Evolutionary conservation across 2,329 filamentous ascomycete species (phyloP).

Genomic region (Gaeumannomyces sp.): DNA sequence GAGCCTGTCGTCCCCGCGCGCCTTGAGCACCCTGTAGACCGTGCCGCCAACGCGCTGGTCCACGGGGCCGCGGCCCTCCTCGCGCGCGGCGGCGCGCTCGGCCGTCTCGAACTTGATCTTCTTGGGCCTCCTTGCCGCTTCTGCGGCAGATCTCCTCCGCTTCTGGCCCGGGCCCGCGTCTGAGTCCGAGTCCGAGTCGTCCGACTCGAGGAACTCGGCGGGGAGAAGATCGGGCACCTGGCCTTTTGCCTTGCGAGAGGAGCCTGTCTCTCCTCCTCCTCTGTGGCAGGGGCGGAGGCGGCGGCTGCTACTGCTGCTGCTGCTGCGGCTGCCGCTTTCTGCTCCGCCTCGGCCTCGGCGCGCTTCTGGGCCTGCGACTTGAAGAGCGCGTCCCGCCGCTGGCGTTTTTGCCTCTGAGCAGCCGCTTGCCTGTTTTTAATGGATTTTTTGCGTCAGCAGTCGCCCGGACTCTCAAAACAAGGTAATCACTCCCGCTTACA

Average conservation of each 20-base stretch:
- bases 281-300: slow-evolving; percentile 13
- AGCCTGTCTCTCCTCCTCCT: slow-evolving; percentile 23
- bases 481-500: slow-evolving; percentile 32
- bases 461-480: too few relatives aligned
- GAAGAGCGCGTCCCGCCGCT: slow-evolving; percentile 46
- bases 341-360: slow-evolving; percentile 15
- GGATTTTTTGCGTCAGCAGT: too few relatives aligned
- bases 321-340: slow-evolving; percentile 19
- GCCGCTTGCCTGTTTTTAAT: slow-evolving; percentile 37
- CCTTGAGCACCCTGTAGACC: slow-evolving; percentile 43
- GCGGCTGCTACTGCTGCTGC: slow-evolving; percentile 10
- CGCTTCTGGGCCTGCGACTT: slow-evolving; percentile 50
- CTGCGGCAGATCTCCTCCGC: slow-evolving; percentile 12
- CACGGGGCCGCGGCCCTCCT: slow-evolving; percentile 13
- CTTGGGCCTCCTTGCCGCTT: slow-evolving; percentile 26
- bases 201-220: slow-evolving; percentile 48
- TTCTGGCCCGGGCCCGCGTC: slow-evolving; percentile 13
- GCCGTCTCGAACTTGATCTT: slow-evolving; percentile 38
- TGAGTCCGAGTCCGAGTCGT: slow-evolving; percentile 33
- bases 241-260: too few relatives aligned
- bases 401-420: slow-evolving; percentile 47
- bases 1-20: slow-evolving; percentile 38
- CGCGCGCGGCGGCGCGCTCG: slow-evolving; percentile 22
- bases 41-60: slow-evolving; percentile 48
- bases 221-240: slow-evolving; percentile 42